Conservation (phyloP, 2,329 filamentous ascomycete genomes). For the Diaporthe amygdali region DNA sequence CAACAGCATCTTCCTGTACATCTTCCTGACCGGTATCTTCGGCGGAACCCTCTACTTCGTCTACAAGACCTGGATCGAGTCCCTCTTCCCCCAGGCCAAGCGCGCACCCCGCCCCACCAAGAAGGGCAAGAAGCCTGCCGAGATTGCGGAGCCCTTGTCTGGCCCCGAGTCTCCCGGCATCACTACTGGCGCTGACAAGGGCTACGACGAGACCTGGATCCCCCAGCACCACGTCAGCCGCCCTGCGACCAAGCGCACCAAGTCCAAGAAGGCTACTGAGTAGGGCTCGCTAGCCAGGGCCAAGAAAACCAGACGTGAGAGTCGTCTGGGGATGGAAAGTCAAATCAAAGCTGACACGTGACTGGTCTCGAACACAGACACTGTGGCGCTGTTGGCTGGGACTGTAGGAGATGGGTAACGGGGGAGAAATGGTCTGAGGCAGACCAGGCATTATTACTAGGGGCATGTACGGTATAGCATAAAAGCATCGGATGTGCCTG, state of each 20-base stretch:
- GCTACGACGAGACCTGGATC: conserved; percentile 94
- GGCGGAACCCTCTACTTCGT: conserved; percentile 89
- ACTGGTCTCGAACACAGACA: neutral
- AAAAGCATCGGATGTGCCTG: neutral
- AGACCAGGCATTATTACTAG: conserved; percentile 8
- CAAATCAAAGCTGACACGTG: neutral
- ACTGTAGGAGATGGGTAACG: neutral
- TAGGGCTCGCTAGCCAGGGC: conserved; percentile 27
- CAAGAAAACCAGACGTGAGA: neutral
- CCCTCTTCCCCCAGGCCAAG: conserved; percentile 92
- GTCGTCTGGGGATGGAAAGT: neutral
- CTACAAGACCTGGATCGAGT: conserved; percentile 97
- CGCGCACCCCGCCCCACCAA: conserved; percentile 60
- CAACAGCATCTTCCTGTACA: conserved; percentile 91
- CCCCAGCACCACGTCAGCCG: conserved; percentile 87
- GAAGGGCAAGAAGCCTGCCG: conserved; percentile 72
- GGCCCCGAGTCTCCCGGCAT: conserved; percentile 74
- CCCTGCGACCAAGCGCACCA: conserved; percentile 73
- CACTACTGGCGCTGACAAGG: conserved; percentile 70
- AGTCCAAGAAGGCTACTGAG: conserved; percentile 47
- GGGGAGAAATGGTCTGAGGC: neutral
- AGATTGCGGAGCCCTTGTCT: conserved; percentile 63
- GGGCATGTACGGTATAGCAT: conserved; percentile 11
- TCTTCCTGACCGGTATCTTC: conserved; percentile 82
- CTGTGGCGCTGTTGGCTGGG: neutral